These are phyloP conservation scores for Pseudogymnoascus pannorum DNA, from an alignment of 2,329 filamentous ascomycete genomes.

Conservation along the genomic window DNA sequence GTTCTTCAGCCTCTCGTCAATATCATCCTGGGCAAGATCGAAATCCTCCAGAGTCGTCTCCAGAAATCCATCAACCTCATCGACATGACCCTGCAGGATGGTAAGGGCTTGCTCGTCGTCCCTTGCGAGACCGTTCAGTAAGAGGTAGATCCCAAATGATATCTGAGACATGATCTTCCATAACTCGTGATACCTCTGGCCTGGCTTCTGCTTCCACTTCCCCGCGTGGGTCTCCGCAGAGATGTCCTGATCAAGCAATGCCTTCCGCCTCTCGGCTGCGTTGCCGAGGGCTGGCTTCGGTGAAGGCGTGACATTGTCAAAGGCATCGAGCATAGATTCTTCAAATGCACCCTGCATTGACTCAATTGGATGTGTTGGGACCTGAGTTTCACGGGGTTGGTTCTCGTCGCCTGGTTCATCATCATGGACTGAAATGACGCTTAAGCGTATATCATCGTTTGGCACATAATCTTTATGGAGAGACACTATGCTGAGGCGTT, in stretches of 20 bases:
- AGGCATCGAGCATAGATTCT: slow-evolving; percentile 70
- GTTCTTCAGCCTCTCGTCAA: slow-evolving; percentile 71
- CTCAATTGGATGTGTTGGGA: slow-evolving; percentile 61
- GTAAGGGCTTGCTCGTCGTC: slow-evolving; percentile 80
- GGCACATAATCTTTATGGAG: neutral
- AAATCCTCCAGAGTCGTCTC: slow-evolving; percentile 83
- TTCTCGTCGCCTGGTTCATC: neutral
- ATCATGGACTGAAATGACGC: neutral
- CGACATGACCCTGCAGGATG: slow-evolving; percentile 86
- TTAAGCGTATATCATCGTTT: neutral
- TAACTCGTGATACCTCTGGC: slow-evolving; percentile 76
- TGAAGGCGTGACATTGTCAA: slow-evolving; percentile 41
- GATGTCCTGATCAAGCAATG: slow-evolving; percentile 59
- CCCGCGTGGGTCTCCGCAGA: slow-evolving; percentile 66
- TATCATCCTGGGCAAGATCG: slow-evolving; percentile 67
- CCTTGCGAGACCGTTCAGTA: slow-evolving; percentile 79
- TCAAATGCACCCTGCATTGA: slow-evolving; percentile 76
- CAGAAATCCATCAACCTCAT: slow-evolving; percentile 87
- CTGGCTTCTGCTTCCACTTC: slow-evolving; percentile 67
- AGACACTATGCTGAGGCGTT: neutral
- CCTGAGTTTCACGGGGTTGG: slow-evolving; percentile 17
- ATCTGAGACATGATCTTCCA: slow-evolving; percentile 89
- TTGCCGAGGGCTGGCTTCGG: slow-evolving; percentile 47
- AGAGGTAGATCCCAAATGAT: slow-evolving; percentile 82
- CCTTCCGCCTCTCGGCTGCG: slow-evolving; percentile 55